Percentiles rank a stretch among this genome's conserved stretches.
These are phyloP conservation scores for Scytalidium lignicola DNA, from an alignment of 2,329 filamentous ascomycete species.

Conservation along the genomic window DNA sequence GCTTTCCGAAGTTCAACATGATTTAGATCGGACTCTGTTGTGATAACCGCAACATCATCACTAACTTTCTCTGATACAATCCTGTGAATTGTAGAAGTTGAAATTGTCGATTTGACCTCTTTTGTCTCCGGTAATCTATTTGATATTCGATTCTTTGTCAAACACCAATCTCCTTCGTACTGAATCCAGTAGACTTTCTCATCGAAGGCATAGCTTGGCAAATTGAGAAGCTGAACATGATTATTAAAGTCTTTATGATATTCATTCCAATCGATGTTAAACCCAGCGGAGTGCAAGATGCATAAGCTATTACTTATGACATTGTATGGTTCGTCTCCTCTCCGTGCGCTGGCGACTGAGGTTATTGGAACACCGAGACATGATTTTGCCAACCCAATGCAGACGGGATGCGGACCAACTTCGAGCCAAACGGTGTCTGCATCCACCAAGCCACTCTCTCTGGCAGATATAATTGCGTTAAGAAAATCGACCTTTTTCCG, in stretches of 20 bases:
- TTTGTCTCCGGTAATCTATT: slow-evolving; percentile 2
- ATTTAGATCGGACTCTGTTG: slow-evolving; percentile 50
- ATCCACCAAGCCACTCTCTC: not conserved
- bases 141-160: slow-evolving; percentile 55
- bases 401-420: slow-evolving; percentile 67
- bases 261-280: slow-evolving; percentile 63
- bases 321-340: slow-evolving; percentile 59
- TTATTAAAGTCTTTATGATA: slow-evolving; percentile 57
- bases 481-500: slow-evolving; percentile 47
- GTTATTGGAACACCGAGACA: slow-evolving; percentile 50
- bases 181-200: slow-evolving; percentile 64
- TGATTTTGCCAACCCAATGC: slow-evolving; percentile 62
- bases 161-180: slow-evolving; percentile 62
- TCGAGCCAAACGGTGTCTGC: slow-evolving; percentile 60
- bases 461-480: slow-evolving; percentile 29
- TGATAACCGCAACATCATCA: slow-evolving; percentile 43
- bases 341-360: slow-evolving; percentile 55
- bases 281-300: slow-evolving; percentile 53
- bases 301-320: slow-evolving; percentile 54
- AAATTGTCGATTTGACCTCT: slow-evolving; percentile 39
- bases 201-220: slow-evolving; percentile 66
- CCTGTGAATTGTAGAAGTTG: slow-evolving; percentile 52
- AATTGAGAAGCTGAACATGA: slow-evolving; percentile 52
- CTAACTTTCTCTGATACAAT: slow-evolving; percentile 49
- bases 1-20: slow-evolving; percentile 48